A percentile compares a stretch with the other conserved stretches of the same genome.
Evolutionary conservation across 2,329 filamentous ascomycete genomes (phyloP).

Genomic region (Colletotrichum cuscutae): DNA sequence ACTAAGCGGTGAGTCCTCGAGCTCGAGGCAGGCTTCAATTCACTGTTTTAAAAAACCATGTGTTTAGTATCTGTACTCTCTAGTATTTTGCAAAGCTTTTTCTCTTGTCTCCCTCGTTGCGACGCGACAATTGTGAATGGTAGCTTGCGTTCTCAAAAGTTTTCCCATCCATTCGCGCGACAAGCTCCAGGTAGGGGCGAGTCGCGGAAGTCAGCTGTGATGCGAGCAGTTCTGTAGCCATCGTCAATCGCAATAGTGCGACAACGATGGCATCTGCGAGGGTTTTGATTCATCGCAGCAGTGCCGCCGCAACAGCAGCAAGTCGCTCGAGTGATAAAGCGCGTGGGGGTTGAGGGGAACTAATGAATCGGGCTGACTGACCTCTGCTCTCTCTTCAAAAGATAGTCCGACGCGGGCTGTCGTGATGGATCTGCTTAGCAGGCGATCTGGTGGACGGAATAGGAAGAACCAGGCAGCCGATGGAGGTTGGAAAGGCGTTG

Average conservation of each 20-base stretch:
- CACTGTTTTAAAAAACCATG: slow-evolving; percentile 18
- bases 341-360: slow-evolving; percentile 1
- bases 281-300: slow-evolving; percentile 2
- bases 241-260: not conserved
- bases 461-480: slow-evolving; percentile 37
- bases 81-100: not conserved
- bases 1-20: slow-evolving; percentile 14
- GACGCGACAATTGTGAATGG: not conserved
- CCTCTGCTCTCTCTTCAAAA: slow-evolving; percentile 24
- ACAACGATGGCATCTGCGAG: not conserved
- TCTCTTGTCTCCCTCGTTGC: not conserved
- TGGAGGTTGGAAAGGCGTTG: slow-evolving; percentile 36
- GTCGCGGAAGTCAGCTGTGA: not conserved
- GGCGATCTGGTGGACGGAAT: slow-evolving; percentile 35
- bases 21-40: slow-evolving; percentile 16
- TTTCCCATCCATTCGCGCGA: not conserved
- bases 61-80: slow-evolving; percentile 18
- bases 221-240: not conserved
- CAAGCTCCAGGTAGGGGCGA: slow-evolving; percentile 11
- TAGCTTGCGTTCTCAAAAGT: not conserved
- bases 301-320: not conserved
- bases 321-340: not conserved
- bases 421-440: slow-evolving; percentile 35
- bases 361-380: slow-evolving; percentile 30
- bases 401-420: slow-evolving; percentile 27